Evolutionary conservation across 2,329 filamentous ascomycete species (phyloP).

Genomic region (Aspergillus costaricaensis): DNA sequence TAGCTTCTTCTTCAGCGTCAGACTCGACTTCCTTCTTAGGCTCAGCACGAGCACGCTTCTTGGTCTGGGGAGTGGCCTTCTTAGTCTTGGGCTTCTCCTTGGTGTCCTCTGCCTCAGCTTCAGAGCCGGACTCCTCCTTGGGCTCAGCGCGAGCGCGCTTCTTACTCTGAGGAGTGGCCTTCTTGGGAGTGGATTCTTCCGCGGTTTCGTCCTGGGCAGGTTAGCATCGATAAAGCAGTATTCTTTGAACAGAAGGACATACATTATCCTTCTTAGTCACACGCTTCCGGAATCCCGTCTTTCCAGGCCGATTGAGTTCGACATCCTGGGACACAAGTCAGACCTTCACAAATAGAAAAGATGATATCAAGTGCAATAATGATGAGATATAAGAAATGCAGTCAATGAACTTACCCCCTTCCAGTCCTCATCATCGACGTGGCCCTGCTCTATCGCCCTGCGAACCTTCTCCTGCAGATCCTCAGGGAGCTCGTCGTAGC

Average conservation of each 20-base stretch:
- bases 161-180: slow-evolving; percentile 8
- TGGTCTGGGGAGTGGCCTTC: neutral
- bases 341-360: neutral
- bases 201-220: neutral
- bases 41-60: slow-evolving; percentile 21
- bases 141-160: neutral
- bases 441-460: slow-evolving; percentile 71
- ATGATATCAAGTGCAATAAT: neutral
- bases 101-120: neutral
- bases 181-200: slow-evolving; percentile 16
- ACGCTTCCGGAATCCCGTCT: slow-evolving; percentile 61
- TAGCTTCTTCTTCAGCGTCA: slow-evolving; percentile 6
- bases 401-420: slow-evolving; percentile 68
- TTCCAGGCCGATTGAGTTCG: slow-evolving; percentile 70
- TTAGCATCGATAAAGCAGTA: neutral
- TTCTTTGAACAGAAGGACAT: neutral
- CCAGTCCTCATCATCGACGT: slow-evolving; percentile 84
- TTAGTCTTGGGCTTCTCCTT: slow-evolving; percentile 12
- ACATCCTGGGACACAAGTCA: slow-evolving; percentile 59
- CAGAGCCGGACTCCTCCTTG: neutral
- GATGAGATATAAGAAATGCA: neutral
- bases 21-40: slow-evolving; percentile 17
- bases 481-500: slow-evolving; percentile 72
- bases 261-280: slow-evolving; percentile 34
- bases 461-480: slow-evolving; percentile 73